These are phyloP conservation scores for Boletus reticuloceps DNA, from an alignment of 768 basidiomycete genomes.

Conservation along the genomic window DNA sequence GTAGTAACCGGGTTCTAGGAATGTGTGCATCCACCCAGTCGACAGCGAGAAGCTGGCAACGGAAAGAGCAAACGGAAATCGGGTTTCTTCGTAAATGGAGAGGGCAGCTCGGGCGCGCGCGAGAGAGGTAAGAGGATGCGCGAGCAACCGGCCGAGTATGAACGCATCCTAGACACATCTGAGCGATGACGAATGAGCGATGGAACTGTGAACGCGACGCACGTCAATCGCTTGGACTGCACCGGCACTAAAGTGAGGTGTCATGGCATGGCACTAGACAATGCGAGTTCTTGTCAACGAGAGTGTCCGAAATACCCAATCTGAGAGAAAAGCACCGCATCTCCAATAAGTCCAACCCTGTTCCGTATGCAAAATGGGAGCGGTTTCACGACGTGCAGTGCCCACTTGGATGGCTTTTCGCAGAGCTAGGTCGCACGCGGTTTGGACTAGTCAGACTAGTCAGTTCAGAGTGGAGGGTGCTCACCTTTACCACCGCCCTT, in stretches of 20 bases:
- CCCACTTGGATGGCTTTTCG: conserved; percentile 41
- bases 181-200: background rate
- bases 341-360: conserved; percentile 47
- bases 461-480: background rate
- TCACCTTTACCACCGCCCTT: conserved; percentile 28
- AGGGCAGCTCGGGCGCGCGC: conserved; percentile 1
- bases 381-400: conserved; percentile 40
- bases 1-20: conserved; percentile 19
- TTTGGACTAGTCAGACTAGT: background rate
- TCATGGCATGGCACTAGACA: conserved; percentile 27
- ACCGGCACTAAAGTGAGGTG: conserved; percentile 22
- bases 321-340: conserved; percentile 36
- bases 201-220: background rate
- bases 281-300: background rate
- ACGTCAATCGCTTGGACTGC: conserved; percentile 30
- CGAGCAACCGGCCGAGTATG: conserved; percentile 22
- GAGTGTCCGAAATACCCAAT: too few species aligned
- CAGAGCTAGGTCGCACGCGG: conserved; percentile 27
- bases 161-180: conserved; percentile 12
- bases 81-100: conserved; percentile 9
- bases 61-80: conserved; percentile 12
- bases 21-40: conserved; percentile 17
- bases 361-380: conserved; percentile 39
- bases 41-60: conserved; percentile 17
- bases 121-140: conserved; percentile 16